Evolutionary conservation across 163 green algal species (phyloP), one percentile per base, ranked within the genome.

Genomic region (Smithsoniella earleae): DNA sequence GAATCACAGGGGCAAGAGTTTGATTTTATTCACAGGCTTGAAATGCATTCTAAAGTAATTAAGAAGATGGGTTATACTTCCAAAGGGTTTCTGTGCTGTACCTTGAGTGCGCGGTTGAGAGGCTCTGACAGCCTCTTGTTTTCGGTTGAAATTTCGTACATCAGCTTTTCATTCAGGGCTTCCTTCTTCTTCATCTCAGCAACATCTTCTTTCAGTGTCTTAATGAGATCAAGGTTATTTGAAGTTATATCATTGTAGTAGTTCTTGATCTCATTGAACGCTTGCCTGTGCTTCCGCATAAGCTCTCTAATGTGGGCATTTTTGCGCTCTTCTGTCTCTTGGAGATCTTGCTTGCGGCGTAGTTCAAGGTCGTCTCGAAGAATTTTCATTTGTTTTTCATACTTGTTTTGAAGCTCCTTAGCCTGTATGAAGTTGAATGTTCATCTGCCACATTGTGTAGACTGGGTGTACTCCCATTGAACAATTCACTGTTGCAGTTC

Each of bases 201-300:
- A 49, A 91, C 84, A 52, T 95, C 86, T 75, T 91, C 88, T 77
- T 90, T 88, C 45, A 80, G 74, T 2, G 82, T 85, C 80, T 94
- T 93, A 77, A 96, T 95, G 28, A 95, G 82, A 81, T 96, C 89
- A 55, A 96, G 82, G 80, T 96, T 95, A 79, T 94, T 92, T 81
- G 89, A 82, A 3, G 90, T 96, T 81, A 96, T 91, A 78, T 94
- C 87, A 43, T 93, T 92, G 84, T 95, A 97, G 82, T 97, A 96
- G 73, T 89, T 89, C 69, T 93, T 92, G 80, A 96, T 92, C 75
- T 95, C 89, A 5, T 77, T 80, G 66, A 94, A 95, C 0, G 89
- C 85, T 4, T 74, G 77, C 66, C 91, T 84, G 76, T 94, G 88
- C 76, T 91, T 87, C 81, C 92, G 89, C 84, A 94, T 91, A 3